phyloP scores from a whole-genome alignment of 2,329 filamentous ascomycete species.

The Xylaria sp. region DNA sequence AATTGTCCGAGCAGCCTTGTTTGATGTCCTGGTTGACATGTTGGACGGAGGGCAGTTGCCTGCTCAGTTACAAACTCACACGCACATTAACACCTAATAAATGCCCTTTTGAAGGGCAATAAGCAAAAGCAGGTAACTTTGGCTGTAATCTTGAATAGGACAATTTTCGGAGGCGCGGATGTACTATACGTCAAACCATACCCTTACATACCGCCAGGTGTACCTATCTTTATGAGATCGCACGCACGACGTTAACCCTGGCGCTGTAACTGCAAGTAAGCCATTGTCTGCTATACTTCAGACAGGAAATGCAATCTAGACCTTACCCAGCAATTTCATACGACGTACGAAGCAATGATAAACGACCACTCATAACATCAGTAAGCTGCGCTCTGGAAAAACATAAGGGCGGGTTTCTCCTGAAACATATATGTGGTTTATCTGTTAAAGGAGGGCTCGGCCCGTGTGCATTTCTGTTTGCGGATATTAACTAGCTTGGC shows the following conservation, averaged over 20 bases:
- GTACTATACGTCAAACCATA: not conserved
- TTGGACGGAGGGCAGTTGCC: too few relatives aligned
- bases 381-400: not conserved
- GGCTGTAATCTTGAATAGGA: not conserved
- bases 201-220: not conserved
- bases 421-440: not conserved
- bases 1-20: too few relatives aligned
- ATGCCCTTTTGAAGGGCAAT: not conserved
- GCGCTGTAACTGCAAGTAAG: not conserved
- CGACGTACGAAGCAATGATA: not conserved
- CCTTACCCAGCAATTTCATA: not conserved
- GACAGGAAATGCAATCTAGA: not conserved
- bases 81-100: not conserved
- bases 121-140: not conserved
- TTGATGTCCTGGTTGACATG: too few relatives aligned
- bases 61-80: too few relatives aligned
- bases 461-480: conserved; percentile 16
- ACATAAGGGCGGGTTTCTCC: not conserved
- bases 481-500: conserved; percentile 4
- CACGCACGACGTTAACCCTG: not conserved
- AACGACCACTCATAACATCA: not conserved
- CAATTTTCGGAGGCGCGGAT: not conserved
- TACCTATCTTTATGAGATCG: not conserved
- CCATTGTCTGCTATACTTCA: not conserved
- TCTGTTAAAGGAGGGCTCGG: not conserved